phyloP scores from a whole-genome alignment of 257 asterid genomes.

The Solanum medicagineum region DNA sequence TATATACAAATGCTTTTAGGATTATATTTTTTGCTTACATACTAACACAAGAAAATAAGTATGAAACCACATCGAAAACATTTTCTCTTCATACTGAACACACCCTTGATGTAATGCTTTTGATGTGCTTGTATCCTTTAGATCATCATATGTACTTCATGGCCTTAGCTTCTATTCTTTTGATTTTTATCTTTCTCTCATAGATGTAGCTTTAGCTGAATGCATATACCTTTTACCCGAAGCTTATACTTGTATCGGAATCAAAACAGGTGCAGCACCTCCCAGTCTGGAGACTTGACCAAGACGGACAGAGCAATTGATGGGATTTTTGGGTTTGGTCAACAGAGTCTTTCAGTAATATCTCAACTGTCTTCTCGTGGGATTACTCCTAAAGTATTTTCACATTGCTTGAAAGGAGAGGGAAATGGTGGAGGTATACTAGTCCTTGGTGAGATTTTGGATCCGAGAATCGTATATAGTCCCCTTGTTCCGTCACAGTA shows the following conservation, averaged over 20 bases:
- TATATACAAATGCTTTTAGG: background rate
- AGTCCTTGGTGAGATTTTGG: slow-evolving; percentile 95
- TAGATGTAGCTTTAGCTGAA: background rate
- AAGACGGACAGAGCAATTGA: slow-evolving; percentile 83
- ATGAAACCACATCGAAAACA: background rate
- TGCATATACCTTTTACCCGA: background rate
- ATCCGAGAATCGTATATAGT: slow-evolving; percentile 73
- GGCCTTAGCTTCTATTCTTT: background rate
- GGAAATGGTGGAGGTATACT: slow-evolving; percentile 81
- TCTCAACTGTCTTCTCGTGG: slow-evolving; percentile 74
- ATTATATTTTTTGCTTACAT: background rate
- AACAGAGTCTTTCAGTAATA: slow-evolving; percentile 61
- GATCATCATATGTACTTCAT: background rate
- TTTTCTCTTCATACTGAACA: background rate
- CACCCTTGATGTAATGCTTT: background rate
- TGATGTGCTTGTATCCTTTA: background rate
- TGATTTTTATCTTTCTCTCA: background rate
- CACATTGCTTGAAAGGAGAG: slow-evolving; percentile 90
- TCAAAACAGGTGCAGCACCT: slow-evolving; percentile 76
- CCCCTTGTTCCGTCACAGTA: slow-evolving; percentile 96
- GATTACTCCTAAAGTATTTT: slow-evolving; percentile 71
- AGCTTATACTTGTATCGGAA: background rate
- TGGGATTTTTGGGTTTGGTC: slow-evolving; percentile 89
- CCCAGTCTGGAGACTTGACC: slow-evolving; percentile 65
- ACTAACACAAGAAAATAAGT: background rate